Conservation (phyloP, 1,139 yeast genomes). For the Yarrowia galli region DNA sequence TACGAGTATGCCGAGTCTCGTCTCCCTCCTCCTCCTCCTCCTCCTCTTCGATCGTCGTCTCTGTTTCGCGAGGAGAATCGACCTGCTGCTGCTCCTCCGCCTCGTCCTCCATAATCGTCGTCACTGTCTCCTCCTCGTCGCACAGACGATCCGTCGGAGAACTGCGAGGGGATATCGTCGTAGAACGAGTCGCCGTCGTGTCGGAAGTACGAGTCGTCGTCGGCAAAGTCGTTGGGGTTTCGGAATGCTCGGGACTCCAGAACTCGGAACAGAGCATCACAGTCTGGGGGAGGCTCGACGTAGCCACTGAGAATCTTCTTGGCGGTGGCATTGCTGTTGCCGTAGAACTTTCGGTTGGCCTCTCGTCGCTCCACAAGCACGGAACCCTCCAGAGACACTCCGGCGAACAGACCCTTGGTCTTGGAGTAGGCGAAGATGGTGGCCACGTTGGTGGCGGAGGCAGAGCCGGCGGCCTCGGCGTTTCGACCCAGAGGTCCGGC, state of each 20-base stretch:
- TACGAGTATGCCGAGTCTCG: conserved; percentile 19
- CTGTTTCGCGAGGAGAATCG: conserved; percentile 44
- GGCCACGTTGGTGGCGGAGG: conserved; percentile 84
- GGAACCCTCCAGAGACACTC: conserved; percentile 95
- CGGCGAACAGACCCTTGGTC: conserved; percentile 96
- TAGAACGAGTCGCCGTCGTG: conserved; percentile 68
- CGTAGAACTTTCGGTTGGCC: conserved; percentile 94
- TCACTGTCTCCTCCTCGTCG: conserved; percentile 51
- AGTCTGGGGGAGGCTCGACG: conserved; percentile 92
- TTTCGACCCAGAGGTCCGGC: conserved; percentile 98
- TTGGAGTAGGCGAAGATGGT: conserved; percentile 94
- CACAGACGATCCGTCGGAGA: conserved; percentile 46
- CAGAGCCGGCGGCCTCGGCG: conserved; percentile 98
- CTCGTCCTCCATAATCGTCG: conserved; percentile 45
- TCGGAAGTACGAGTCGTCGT: conserved; percentile 55
- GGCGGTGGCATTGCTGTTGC: conserved; percentile 78
- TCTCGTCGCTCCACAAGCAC: conserved; percentile 95
- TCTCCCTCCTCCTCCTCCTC: conserved; percentile 45
- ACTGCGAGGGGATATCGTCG: conserved; percentile 73
- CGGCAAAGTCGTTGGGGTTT: conserved; percentile 55
- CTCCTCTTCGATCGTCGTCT: conserved; percentile 53
- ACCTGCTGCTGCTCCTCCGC: conserved; percentile 41
- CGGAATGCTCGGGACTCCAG: conserved; percentile 86
- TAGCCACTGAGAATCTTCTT: conserved; percentile 81
- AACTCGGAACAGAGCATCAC: conserved; percentile 85